Evolutionary conservation across 495 filamentous ascomycete species (phyloP).

Genomic region (Parathielavia hyrcaniae): DNA sequence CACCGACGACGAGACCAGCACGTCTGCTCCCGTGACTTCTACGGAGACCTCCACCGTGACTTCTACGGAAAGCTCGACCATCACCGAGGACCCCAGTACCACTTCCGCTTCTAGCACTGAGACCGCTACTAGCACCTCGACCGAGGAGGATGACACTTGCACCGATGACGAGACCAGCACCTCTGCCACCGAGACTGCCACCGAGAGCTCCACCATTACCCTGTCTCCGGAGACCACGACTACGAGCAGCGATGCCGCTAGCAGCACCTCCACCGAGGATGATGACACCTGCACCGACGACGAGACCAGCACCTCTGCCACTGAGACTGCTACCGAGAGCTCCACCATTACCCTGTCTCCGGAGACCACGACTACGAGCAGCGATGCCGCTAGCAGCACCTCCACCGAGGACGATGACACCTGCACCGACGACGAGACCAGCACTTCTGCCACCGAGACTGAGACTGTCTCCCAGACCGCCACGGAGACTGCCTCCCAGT

Average conservation of each 20-base stretch:
- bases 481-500: neutral
- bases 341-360: too few relatives aligned
- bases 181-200: neutral
- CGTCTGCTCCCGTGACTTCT: neutral
- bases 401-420: neutral
- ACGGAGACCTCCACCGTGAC: conserved; percentile 2
- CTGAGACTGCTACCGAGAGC: conserved; percentile 4
- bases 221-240: conserved; percentile 9
- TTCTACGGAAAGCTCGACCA: conserved; percentile 5
- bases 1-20: neutral
- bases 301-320: conserved; percentile 5
- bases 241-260: neutral
- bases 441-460: conserved; percentile 1
- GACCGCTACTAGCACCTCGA: conserved; percentile 2
- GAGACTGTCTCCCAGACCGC: conserved; percentile 5
- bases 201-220: conserved; percentile 1
- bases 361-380: neutral
- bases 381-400: conserved; percentile 7
- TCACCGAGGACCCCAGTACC: neutral
- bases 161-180: conserved; percentile 7
- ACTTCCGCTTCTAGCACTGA: conserved; percentile 1
- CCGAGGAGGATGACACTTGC: conserved; percentile 5
- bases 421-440: neutral
- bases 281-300: conserved; percentile 2
- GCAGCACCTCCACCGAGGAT: conserved; percentile 6